Evolutionary conservation across 805 yeast genomes (phyloP).

Genomic region (Nakazawaea molendinolei): DNA sequence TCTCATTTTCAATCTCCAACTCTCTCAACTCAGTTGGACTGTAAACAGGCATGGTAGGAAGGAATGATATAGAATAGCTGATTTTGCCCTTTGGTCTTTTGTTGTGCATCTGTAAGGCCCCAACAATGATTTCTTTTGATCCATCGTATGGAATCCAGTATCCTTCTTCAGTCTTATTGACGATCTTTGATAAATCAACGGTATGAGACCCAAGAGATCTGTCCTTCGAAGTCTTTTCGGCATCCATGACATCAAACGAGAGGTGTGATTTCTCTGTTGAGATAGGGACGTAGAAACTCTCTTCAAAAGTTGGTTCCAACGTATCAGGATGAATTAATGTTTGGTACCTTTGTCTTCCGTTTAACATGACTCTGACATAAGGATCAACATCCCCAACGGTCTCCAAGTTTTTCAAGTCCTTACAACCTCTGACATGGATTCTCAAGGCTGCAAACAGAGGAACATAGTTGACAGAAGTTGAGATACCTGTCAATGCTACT

Average conservation of each 20-base stretch:
- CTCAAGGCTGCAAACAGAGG: conserved; percentile 66
- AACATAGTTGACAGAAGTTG: conserved; percentile 34
- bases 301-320: conserved; percentile 52
- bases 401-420: conserved; percentile 48
- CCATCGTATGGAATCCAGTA: conserved; percentile 40
- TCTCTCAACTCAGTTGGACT: conserved; percentile 49
- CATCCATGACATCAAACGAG: conserved; percentile 57
- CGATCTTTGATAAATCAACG: conserved; percentile 40
- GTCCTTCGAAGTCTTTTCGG: conserved; percentile 56
- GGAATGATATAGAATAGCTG: conserved; percentile 50
- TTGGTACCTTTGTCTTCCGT: conserved; percentile 50
- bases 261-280: conserved; percentile 53
- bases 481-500: conserved; percentile 45
- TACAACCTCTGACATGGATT: conserved; percentile 49
- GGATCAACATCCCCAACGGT: conserved; percentile 74
- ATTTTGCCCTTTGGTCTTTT: conserved; percentile 45
- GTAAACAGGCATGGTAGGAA: conserved; percentile 60
- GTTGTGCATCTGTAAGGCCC: conserved; percentile 26
- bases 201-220: conserved; percentile 56
- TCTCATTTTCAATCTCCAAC: conserved; percentile 34
- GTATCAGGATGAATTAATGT: conserved; percentile 50
- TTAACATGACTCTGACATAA: conserved; percentile 51
- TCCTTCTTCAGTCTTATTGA: conserved; percentile 38
- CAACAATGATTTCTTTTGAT: conserved; percentile 32
- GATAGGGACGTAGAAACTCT: conserved; percentile 54